Base-by-base conservation (phyloP, 78 protist species). In the Dictyostelium citrinum region DNA sequence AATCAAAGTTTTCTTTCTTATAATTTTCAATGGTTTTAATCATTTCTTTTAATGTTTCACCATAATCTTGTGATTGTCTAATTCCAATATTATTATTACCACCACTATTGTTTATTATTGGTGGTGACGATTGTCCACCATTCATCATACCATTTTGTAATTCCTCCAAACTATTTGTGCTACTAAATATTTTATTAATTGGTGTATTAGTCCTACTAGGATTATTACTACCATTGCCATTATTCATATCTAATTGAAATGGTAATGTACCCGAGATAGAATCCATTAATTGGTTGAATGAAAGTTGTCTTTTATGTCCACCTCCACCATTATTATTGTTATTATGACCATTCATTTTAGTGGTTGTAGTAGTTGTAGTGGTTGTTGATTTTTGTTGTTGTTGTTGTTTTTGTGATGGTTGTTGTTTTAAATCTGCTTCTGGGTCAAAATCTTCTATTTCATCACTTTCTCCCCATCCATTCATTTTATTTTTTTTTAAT, bases 1-100 rank as follows among this genome's bases (percentile, higher is more conserved):
- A 77, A 45, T 77, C 82, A 24, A 77, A 77, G 33, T 77, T 77
- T 20, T 77, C 82, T 31, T 74, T 74, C 20, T 74, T 74, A 33
- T 70, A 70, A 20, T 39, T 74, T 74, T 17, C 51, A 37, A 74
- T 35, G 4, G 51, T 37, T 20, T 74, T 39, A 22, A 74, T 39
- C 7, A 39, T 29, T 4, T 39, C 51, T 74, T 35, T 39, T 74
- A n/a, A 35, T 20, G 31, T 74, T 74, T 22, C 75, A 14, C 75
- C 75, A 24, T 27, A 24, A 14, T 67, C 75, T 27, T 24, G 37
- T 67, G 35, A 29, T 29, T n/a, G 29, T 67, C 35, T 61, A 24
- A 27, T 27, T n/a, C n/a, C n/a, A 39, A 5, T 39, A 39, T 39
- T 39, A 39, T 39, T 39, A n/a, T 22, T n/a, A 9, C 2, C 11